Percentiles rank a stretch among this genome's conserved stretches.
Evolutionary conservation across 495 filamentous ascomycete species (phyloP).

Genomic region (Recurvomyces mirabilis): DNA sequence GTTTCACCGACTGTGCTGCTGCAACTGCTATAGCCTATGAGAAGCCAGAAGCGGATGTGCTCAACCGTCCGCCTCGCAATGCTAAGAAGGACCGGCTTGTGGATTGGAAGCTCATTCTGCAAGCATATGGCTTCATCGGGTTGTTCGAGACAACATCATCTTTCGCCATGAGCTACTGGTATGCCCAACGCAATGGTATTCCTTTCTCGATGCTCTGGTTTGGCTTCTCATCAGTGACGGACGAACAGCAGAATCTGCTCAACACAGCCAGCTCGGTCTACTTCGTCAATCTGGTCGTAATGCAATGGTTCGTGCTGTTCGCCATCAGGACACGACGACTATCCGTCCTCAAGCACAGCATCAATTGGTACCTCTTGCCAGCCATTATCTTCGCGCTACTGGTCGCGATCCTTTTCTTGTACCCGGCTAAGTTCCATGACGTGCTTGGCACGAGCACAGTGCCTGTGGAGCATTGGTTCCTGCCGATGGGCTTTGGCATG

Average conservation of each 20-base stretch:
- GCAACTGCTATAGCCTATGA: slow-evolving; percentile 62
- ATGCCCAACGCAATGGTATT: slow-evolving; percentile 47
- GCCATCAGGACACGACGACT: slow-evolving; percentile 52
- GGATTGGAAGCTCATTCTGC: slow-evolving; percentile 50
- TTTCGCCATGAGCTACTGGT: slow-evolving; percentile 58
- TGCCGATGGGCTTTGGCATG: slow-evolving; percentile 52
- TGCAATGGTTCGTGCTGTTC: slow-evolving; percentile 65
- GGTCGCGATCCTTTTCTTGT: slow-evolving; percentile 54
- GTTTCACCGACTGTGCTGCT: slow-evolving; percentile 56
- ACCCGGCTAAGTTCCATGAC: slow-evolving; percentile 47
- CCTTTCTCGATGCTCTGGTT: slow-evolving; percentile 49
- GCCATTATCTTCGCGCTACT: slow-evolving; percentile 50
- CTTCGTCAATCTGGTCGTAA: slow-evolving; percentile 62
- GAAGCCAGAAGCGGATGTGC: slow-evolving; percentile 56
- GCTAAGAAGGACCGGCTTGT: slow-evolving; percentile 51
- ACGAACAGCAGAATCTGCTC: slow-evolving; percentile 37
- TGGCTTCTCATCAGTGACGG: slow-evolving; percentile 40
- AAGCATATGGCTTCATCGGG: slow-evolving; percentile 54
- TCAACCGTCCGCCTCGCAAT: slow-evolving; percentile 48
- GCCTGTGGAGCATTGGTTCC: slow-evolving; percentile 54
- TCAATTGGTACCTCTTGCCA: slow-evolving; percentile 53
- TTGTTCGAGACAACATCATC: slow-evolving; percentile 47
- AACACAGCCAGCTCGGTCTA: slow-evolving; percentile 56
- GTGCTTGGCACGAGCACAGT: slow-evolving; percentile 44
- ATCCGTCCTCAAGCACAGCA: slow-evolving; percentile 53